phyloP scores from a whole-genome alignment of 495 filamentous ascomycete genomes.

The Hypoxylon lienhwacheense region DNA sequence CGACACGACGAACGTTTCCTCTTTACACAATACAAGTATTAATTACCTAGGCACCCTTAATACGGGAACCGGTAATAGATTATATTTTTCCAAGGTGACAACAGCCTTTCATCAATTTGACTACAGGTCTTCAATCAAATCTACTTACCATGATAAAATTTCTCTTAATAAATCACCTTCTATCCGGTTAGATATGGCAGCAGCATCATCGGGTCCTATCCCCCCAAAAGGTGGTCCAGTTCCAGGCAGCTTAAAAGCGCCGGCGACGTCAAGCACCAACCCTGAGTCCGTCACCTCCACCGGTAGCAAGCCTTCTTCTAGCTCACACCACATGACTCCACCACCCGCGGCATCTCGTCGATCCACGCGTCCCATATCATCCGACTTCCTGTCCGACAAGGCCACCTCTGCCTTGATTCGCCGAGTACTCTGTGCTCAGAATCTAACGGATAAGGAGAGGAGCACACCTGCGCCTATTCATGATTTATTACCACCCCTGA shows the following conservation, averaged over 20 bases:
- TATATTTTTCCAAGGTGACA: too few relatives aligned
- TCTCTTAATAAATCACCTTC: constrained; percentile 9
- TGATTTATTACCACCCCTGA: constrained; percentile 85
- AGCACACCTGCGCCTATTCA: constrained; percentile 57
- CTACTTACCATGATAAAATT: constrained; percentile 12
- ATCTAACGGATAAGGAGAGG: constrained; percentile 50
- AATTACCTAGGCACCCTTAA: too few relatives aligned
- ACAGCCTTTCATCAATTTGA: too few relatives aligned
- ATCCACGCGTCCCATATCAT: constrained; percentile 31
- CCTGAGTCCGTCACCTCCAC: constrained; percentile 32
- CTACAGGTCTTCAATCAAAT: not conserved
- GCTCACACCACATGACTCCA: constrained; percentile 15
- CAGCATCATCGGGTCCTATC: constrained; percentile 19
- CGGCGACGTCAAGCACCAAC: constrained; percentile 32
- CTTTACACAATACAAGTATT: not conserved
- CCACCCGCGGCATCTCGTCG: constrained; percentile 35
- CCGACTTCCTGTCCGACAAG: constrained; percentile 54
- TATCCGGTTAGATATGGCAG: constrained; percentile 32
- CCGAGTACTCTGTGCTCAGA: constrained; percentile 52
- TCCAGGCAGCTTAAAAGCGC: constrained; percentile 35
- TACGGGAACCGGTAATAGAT: too few relatives aligned
- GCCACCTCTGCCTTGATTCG: constrained; percentile 56
- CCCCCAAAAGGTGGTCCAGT: constrained; percentile 29
- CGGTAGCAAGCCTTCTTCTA: constrained; percentile 17
- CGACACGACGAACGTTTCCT: too few relatives aligned